Evolutionary conservation across 2,329 filamentous ascomycete genomes (phyloP).

Genomic region (Scolecobasidium constrictum): DNA sequence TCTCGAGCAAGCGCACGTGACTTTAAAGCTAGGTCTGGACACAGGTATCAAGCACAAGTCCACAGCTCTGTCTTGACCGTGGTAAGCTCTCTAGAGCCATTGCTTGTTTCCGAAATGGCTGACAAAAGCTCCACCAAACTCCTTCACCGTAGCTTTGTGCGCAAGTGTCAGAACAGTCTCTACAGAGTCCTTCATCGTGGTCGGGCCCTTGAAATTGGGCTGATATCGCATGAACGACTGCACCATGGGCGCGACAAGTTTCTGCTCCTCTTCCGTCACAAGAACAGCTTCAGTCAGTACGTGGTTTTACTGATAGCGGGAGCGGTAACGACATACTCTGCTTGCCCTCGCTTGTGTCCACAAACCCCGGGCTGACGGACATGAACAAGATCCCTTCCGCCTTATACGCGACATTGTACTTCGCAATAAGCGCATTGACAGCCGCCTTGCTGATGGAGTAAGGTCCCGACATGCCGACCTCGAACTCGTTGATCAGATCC

Average conservation of each 20-base stretch:
- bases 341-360: constrained; percentile 16
- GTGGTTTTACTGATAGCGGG: background rate
- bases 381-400: constrained; percentile 18
- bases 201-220: constrained; percentile 11
- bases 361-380: constrained; percentile 17
- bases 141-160: constrained; percentile 31
- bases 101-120: constrained; percentile 44
- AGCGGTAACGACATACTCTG: background rate
- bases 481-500: constrained; percentile 17
- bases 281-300: background rate
- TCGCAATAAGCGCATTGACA: constrained; percentile 16
- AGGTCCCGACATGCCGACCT: constrained; percentile 13
- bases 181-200: constrained; percentile 19
- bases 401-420: constrained; percentile 16
- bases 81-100: too few relatives aligned
- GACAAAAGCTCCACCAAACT: constrained; percentile 40
- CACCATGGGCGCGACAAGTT: constrained; percentile 2
- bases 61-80: too few relatives aligned
- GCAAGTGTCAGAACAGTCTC: constrained; percentile 19
- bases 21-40: too few relatives aligned
- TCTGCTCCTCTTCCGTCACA: constrained; percentile 1
- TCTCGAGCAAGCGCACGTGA: too few relatives aligned
- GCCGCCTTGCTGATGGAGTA: constrained; percentile 19
- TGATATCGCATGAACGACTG: background rate
- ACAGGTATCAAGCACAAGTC: too few relatives aligned